Evolutionary conservation across 495 filamentous ascomycete genomes (phyloP).

Genomic region (Xylaria bambusicola): DNA sequence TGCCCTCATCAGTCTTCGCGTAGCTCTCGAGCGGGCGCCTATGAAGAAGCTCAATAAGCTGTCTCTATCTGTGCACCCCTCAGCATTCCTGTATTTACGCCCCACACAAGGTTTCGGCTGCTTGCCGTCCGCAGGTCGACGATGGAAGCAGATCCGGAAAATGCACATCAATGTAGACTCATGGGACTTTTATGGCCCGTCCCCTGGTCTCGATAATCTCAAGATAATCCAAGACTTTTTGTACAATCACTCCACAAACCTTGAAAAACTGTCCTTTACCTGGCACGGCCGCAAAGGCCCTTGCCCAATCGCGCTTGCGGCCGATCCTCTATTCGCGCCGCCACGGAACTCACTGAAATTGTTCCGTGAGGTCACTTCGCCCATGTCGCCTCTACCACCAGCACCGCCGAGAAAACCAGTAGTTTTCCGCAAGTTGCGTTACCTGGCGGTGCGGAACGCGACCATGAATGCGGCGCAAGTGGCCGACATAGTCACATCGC

Average conservation of each 20-base stretch:
- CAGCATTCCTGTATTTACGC: constrained; percentile 69
- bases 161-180: constrained; percentile 68
- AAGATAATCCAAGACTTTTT: constrained; percentile 76
- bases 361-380: constrained; percentile 55
- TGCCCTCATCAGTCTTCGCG: constrained; percentile 75
- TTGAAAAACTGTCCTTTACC: constrained; percentile 66
- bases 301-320: constrained; percentile 65
- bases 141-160: constrained; percentile 72
- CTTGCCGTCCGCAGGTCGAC: constrained; percentile 59
- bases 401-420: constrained; percentile 49
- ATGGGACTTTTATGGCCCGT: constrained; percentile 56
- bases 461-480: constrained; percentile 69
- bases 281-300: constrained; percentile 70
- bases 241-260: constrained; percentile 58
- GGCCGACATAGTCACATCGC: constrained; percentile 57
- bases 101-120: constrained; percentile 65
- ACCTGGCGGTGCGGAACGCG: constrained; percentile 67
- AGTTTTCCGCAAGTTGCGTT: constrained; percentile 58
- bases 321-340: constrained; percentile 60
- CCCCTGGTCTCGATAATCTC: constrained; percentile 65
- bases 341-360: constrained; percentile 52
- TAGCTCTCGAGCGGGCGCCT: constrained; percentile 68
- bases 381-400: constrained; percentile 52
- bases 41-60: constrained; percentile 62
- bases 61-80: constrained; percentile 68